These are phyloP conservation scores for Rhododendron henanense DNA, from an alignment of 148 eudicot species.

Conservation along the genomic window DNA sequence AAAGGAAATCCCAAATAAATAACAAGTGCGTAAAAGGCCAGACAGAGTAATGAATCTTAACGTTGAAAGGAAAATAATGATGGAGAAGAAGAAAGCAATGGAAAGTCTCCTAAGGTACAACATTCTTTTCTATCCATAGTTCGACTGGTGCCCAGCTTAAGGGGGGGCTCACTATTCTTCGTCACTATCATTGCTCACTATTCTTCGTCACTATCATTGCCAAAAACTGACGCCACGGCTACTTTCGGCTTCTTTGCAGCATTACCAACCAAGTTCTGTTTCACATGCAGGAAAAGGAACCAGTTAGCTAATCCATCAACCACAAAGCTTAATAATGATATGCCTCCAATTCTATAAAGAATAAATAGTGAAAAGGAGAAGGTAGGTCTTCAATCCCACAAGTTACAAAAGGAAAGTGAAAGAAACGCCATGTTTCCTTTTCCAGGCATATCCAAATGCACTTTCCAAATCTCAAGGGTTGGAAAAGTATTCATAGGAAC, in stretches of 20 bases:
- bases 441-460: neutral
- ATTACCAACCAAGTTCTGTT: conserved; percentile 38
- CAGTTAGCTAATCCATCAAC: conserved; percentile 1
- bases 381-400: neutral
- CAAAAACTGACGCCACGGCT: conserved; percentile 60
- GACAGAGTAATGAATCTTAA: neutral
- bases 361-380: neutral
- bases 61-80: neutral
- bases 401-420: neutral
- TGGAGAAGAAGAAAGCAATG: neutral
- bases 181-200: conserved; percentile 63
- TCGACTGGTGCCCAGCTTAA: neutral
- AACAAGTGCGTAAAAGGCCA: neutral
- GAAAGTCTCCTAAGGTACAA: neutral
- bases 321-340: neutral
- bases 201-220: conserved; percentile 79
- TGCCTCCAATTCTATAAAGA: neutral
- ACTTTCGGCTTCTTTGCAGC: conserved; percentile 77
- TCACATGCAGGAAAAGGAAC: conserved; percentile 8
- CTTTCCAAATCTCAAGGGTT: neutral
- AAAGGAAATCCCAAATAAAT: neutral
- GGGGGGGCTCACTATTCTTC: conserved; percentile 36
- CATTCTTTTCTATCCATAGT: neutral
- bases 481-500: neutral
- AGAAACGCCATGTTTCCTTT: neutral